Evolutionary conservation across 305 asterid species (phyloP), one percentile per base, ranked within the genome.

Genomic region (Solanum chacoense): DNA sequence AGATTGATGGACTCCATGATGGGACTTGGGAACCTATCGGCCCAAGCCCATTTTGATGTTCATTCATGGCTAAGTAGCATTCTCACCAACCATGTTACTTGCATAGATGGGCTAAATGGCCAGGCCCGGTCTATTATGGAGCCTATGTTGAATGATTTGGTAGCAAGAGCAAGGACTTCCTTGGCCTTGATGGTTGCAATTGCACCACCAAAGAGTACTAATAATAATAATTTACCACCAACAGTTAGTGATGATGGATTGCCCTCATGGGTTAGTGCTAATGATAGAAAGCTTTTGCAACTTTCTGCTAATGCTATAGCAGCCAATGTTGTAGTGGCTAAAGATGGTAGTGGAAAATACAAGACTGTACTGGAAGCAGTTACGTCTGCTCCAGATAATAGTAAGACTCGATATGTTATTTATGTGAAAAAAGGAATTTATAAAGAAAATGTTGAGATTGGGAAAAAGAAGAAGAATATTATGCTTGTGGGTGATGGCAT

Each of bases 401-500:
- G 95, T 90, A 77, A 37, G 20, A 89, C 29, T 5, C 88, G 95
- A 45, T 95, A 84, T 59, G 93, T 94, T 2, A 93, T 96, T 10
- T 88, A 95, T n/a, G 90, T 96, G 11, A 95, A 95, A 92, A 91
- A 83, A 76, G 98, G 98, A 2, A 92, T 84, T 24, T 96, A 95
- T 20, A 90, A 91, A 7, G 98, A 96, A 88, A 92, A 94, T 20
- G 94, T 95, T 2, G 94, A 92, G 87, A 94, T 95, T 3, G 88
- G 88, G 13, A 95, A 94, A 90, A 93, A 84, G 65, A 96, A 95
- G 86, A 86, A 88, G 93, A 94, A 96, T 84, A 73, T 96, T 34
- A 93, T 96, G 98, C 74, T 96, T 89, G 90, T 94, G 7, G 98
- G 98, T 18, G 98, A 96, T 28, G 98, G 98, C 45, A 88, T 92